A percentile compares a stretch with the other conserved stretches of the same genome.
phyloP scores from a whole-genome alignment of 176 grass and related monocot genomes.

The Alloteropsis semialata region DNA sequence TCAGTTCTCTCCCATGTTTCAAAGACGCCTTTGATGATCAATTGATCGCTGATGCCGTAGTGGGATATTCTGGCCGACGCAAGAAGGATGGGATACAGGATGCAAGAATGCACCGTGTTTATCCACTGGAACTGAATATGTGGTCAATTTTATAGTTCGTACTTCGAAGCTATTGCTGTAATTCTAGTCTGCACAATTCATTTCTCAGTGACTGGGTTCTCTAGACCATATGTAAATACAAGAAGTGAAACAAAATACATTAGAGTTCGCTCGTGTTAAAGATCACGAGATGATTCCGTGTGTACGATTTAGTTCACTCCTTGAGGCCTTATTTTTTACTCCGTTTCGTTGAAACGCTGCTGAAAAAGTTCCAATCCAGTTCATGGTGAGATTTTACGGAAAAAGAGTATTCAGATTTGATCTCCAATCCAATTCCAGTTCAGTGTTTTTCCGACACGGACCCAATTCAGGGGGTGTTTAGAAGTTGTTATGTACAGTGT shows the following conservation, averaged over 20 bases:
- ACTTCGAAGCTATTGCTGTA: neutral
- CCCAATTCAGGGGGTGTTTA: too few species aligned
- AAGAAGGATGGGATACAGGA: neutral
- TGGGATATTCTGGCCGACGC: neutral
- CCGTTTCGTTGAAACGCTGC: neutral
- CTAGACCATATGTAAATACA: conserved; percentile 24
- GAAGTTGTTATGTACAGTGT: too few species aligned
- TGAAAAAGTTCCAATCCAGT: neutral
- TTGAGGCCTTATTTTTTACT: neutral
- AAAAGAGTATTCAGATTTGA: neutral
- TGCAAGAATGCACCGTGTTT: conserved; percentile 1
- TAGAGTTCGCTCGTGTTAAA: neutral
- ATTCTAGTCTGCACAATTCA: neutral
- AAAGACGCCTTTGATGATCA: conserved; percentile 14
- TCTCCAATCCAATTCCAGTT: neutral
- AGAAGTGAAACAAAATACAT: neutral
- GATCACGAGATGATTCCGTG: neutral
- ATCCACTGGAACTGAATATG: neutral
- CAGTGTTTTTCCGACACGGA: neutral
- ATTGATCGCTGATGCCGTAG: conserved; percentile 4
- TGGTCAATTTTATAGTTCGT: conserved; percentile 12
- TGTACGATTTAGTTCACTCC: neutral
- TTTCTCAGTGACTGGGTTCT: neutral
- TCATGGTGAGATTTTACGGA: neutral
- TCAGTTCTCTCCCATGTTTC: conserved; percentile 7